Base-by-base conservation (phyloP, 805 yeast genomes). In the Saccharomycopsis selenospora region DNA sequence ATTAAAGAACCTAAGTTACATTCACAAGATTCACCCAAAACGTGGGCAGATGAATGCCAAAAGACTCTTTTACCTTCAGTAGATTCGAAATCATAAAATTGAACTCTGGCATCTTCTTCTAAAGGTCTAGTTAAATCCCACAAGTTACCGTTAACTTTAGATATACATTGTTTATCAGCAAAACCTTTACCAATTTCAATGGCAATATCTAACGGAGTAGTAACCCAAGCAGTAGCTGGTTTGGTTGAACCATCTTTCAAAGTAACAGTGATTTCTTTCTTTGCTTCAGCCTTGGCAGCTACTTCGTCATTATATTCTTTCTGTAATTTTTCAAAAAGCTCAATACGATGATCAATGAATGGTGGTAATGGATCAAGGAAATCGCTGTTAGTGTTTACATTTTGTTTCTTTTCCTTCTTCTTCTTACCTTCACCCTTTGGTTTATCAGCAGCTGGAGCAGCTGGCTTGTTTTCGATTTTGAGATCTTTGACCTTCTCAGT, bases 21-120 rank as follows among this genome's bases (percentile, higher is more conserved):
- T 71, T 93, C 99, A 72, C 96, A 85, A 43, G 97, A 91, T 72
- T 93, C 99, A 69, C 99, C 99, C 59, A 93, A 72, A 48, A 93
- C 91, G 69, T 93, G 99, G 46, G 99, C 99, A 57, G 96, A 85
- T 2, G 99, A 93, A 67, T 93, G 99, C 99, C 99, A 93, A 71
- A 93, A 93, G 29, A 91, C 98, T 56, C 81, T 80, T 65, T 83
- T 87, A 67, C 98, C 99, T 62, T 90, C 97, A n/a, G 85, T 85
- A 53, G 87, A 75, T 36, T 88, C 95, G 61, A 93, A 93, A 64
- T 90, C 97, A 63, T 88, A 77, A 61, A 89, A 82, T 65, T 88
- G 93, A 55, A 93, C 71, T 46, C 61, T 65, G 51, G 77, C 72
- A 52, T 77, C 84, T 10, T 66, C 68, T 69, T 93, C 99, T 46